These are phyloP conservation scores for Boletus insuetus DNA, from an alignment of 768 basidiomycete genomes.

Conservation along the genomic window DNA sequence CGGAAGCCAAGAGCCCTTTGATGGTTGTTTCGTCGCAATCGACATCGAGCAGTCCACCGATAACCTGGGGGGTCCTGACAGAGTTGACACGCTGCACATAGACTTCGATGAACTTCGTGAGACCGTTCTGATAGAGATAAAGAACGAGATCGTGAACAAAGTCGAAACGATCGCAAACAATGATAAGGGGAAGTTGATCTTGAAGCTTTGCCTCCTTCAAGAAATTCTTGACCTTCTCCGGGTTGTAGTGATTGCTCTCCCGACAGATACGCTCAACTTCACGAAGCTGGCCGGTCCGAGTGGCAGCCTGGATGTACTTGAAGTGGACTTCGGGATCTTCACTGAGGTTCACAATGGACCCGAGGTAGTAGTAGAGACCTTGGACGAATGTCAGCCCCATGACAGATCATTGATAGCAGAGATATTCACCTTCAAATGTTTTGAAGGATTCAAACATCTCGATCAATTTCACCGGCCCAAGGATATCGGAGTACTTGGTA, in stretches of 20 bases:
- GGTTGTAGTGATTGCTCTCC: slow-evolving; percentile 96
- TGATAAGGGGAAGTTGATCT: slow-evolving; percentile 97
- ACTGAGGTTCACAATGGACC: slow-evolving; percentile 95
- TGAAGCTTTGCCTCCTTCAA: slow-evolving; percentile 96
- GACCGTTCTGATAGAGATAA: slow-evolving; percentile 96
- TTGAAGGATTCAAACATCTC: slow-evolving; percentile 99
- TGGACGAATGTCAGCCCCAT: neutral
- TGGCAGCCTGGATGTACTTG: slow-evolving; percentile 99
- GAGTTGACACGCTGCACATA: slow-evolving; percentile 99
- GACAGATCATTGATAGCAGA: neutral
- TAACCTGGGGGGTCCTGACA: slow-evolving; percentile 92
- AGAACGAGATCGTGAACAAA: slow-evolving; percentile 99
- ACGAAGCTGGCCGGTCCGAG: slow-evolving; percentile 95
- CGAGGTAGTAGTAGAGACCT: slow-evolving; percentile 98
- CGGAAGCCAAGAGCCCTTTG: slow-evolving; percentile 90
- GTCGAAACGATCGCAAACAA: slow-evolving; percentile 99
- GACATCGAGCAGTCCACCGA: slow-evolving; percentile 94
- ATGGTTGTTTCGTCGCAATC: slow-evolving; percentile 97
- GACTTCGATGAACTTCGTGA: slow-evolving; percentile 98
- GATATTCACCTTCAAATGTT: slow-evolving; percentile 80
- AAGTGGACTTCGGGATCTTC: slow-evolving; percentile 97
- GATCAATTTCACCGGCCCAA: slow-evolving; percentile 95
- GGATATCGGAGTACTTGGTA: slow-evolving; percentile 97
- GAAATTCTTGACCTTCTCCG: slow-evolving; percentile 99
- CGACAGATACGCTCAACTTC: slow-evolving; percentile 99